Percentiles rank a stretch among this genome's conserved stretches.
These are phyloP conservation scores for Shiraia bambusicola DNA, from an alignment of 2,329 filamentous ascomycete genomes.

Conservation along the genomic window DNA sequence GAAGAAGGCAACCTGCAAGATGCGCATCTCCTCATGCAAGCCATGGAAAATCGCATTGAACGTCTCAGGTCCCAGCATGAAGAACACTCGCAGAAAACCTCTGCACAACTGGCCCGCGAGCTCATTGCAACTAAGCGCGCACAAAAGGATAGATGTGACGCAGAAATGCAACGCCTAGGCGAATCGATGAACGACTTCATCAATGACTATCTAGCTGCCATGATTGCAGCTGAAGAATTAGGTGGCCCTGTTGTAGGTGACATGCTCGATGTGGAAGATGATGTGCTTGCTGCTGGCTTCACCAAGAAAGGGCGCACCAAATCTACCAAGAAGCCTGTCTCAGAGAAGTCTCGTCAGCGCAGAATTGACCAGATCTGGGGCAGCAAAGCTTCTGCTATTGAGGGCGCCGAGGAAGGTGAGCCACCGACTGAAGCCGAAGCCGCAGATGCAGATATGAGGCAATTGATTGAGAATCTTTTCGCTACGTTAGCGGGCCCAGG, in stretches of 20 bases:
- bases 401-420: slow-evolving; percentile 24
- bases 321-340: slow-evolving; percentile 41
- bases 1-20: slow-evolving; percentile 53
- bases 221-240: slow-evolving; percentile 80
- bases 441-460: slow-evolving; percentile 51
- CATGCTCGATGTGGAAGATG: slow-evolving; percentile 64
- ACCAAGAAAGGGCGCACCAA: slow-evolving; percentile 52
- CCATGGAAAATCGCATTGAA: slow-evolving; percentile 60
- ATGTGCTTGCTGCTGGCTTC: slow-evolving; percentile 55
- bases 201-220: slow-evolving; percentile 66
- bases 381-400: slow-evolving; percentile 24
- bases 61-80: slow-evolving; percentile 60
- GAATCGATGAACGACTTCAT: slow-evolving; percentile 70
- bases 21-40: slow-evolving; percentile 48
- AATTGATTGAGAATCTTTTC: slow-evolving; percentile 51
- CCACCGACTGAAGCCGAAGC: slow-evolving; percentile 49
- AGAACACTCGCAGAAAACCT: slow-evolving; percentile 59
- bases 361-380: slow-evolving; percentile 56
- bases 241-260: slow-evolving; percentile 82
- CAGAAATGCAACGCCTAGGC: slow-evolving; percentile 62
- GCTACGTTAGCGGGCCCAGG: slow-evolving; percentile 43
- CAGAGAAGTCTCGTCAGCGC: slow-evolving; percentile 46
- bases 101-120: slow-evolving; percentile 64
- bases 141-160: slow-evolving; percentile 62
- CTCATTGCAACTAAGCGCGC: slow-evolving; percentile 61